Evolutionary conservation across 139 green algal species (phyloP), one percentile per base, ranked within the genome.

Genomic region (Yamagishiella unicocca): DNA sequence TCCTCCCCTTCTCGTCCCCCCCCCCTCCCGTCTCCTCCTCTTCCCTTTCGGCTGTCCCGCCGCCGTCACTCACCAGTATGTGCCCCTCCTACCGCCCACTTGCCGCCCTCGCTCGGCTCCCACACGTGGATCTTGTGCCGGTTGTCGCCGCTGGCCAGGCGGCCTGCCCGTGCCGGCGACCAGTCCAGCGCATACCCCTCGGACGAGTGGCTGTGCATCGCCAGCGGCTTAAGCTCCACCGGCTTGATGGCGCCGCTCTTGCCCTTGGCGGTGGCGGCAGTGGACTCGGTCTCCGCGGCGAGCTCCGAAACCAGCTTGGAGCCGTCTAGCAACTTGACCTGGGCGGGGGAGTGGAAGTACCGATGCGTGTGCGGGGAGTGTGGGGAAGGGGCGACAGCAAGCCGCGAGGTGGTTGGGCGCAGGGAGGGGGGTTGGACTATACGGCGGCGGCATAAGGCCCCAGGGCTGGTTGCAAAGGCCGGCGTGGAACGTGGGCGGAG

Each of bases 161-260:
- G 89, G 22, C 96, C 97, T 21, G 88, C 71, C 40, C 86, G 92
- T 12, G 95, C 71, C 0, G 74, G 75, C 17, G 93, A 97, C 97
- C 97, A 99, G 91, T 98, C 97, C 45, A 99, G 67, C 0, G 95
- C 97, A 89, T 94, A 99, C 35, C 98, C 98, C 93, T 99, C 98
- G 14, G 79, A 88, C n/a, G 84, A 61, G 87, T 97, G 94, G 0
- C 50, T 75, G 89, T 96, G 92, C 0, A 24, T 71, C 3, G 90
- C 83, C 85, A 95, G 77, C 21, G 92, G 92, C 45, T 92, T 92
- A 9, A 95, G 33, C 83, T 95, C 88, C 58, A 61, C 50, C 35
- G 81, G 81, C 62, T 78, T 87, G 21, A 29, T 29, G 38, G 5
- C 14, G 25, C 55, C 78, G 38, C 58, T 27, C 66, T 67, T 78